These are phyloP conservation scores for Helenozyma baotianmanensis DNA, from an alignment of 805 yeast genomes.

Conservation along the genomic window DNA sequence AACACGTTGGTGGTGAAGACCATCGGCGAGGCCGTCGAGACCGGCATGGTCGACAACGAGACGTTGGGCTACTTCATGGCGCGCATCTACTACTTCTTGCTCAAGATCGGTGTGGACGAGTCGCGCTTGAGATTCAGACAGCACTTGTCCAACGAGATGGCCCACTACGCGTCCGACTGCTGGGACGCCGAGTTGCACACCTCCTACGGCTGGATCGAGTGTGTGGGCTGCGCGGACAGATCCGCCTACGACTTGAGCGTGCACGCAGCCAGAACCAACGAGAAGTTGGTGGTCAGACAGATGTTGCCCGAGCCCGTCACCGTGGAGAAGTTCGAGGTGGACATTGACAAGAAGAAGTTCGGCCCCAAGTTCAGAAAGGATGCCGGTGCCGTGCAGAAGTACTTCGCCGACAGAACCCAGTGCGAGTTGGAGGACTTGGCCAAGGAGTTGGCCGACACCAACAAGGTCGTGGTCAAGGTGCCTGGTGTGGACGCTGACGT, in stretches of 20 bases:
- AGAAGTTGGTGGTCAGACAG: slow-evolving; percentile 91
- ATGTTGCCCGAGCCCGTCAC: slow-evolving; percentile 77
- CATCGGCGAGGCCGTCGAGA: slow-evolving; percentile 84
- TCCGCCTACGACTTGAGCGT: slow-evolving; percentile 96
- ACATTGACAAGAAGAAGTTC: slow-evolving; percentile 88
- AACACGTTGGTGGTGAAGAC: slow-evolving; percentile 61
- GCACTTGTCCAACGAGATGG: slow-evolving; percentile 99
- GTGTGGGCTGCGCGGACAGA: slow-evolving; percentile 99
- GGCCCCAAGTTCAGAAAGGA: slow-evolving; percentile 98
- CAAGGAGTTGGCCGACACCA: slow-evolving; percentile 56
- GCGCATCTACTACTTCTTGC: slow-evolving; percentile 80
- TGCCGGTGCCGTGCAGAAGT: slow-evolving; percentile 86
- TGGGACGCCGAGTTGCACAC: slow-evolving; percentile 98
- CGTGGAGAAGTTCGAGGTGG: slow-evolving; percentile 80
- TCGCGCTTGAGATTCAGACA: slow-evolving; percentile 90
- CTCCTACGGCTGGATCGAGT: slow-evolving; percentile 98
- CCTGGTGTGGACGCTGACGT: slow-evolving; percentile 53
- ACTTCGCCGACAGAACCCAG: slow-evolving; percentile 72
- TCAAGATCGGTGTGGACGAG: slow-evolving; percentile 86
- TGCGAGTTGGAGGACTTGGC: slow-evolving; percentile 77
- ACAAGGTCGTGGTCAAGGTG: slow-evolving; percentile 62
- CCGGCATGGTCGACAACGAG: slow-evolving; percentile 91
- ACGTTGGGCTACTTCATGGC: slow-evolving; percentile 96
- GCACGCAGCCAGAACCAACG: slow-evolving; percentile 92
- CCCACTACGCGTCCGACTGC: slow-evolving; percentile 98